Base-by-base conservation (phyloP, 108 stramenopile species). In the Ochromonas danica region DNA sequence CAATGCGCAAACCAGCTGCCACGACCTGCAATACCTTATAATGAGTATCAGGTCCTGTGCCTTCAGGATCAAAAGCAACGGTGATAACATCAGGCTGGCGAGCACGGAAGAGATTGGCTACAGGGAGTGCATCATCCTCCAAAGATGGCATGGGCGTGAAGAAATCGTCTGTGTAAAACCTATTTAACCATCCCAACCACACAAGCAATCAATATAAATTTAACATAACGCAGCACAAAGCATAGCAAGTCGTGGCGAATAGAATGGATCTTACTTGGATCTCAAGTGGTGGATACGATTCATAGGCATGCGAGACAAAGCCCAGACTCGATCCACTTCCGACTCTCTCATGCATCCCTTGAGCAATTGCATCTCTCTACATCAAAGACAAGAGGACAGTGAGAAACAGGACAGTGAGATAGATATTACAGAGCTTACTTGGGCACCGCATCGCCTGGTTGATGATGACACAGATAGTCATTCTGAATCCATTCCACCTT, bases 31-130 rank as follows among this genome's bases (percentile, higher is more conserved):
- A 6, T 17, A 80, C 79, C 31, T 80, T 80, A 38, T 80, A 80
- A 51, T 80, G 79, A 6, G 79, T 80, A 71, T 80, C 79, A 0
- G 79, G 79, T 2, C 79, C 79, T 6, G 79, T 80, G 14, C 79
- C 79, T 71, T 80, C 79, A 17, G 79, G 79, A 38, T 80, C 79
- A 28, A 80, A 75, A 33, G 79, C 79, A 25, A 80, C 79, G 25
- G 79, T 80, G 27, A 80, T 36, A 40, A 80, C 1, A 22, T 80
- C 72, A 0, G 79, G 79, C 17, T 80, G 70, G 1, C 35, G 36
- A n/a, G 63, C 79, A n/a, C 70, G 30, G 43, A 80, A 28, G 35
- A 80, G n/a, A 35, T 71, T 80, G 35, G 70, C 79, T 65, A 80
- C 31, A 41, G 79, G 79, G 35, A 80, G 0, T n/a, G 79, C 79